Percentiles rank a stretch among this genome's conserved stretches.
Evolutionary conservation across 768 basidiomycete species (phyloP).

Genomic region (Suillus weaverae): DNA sequence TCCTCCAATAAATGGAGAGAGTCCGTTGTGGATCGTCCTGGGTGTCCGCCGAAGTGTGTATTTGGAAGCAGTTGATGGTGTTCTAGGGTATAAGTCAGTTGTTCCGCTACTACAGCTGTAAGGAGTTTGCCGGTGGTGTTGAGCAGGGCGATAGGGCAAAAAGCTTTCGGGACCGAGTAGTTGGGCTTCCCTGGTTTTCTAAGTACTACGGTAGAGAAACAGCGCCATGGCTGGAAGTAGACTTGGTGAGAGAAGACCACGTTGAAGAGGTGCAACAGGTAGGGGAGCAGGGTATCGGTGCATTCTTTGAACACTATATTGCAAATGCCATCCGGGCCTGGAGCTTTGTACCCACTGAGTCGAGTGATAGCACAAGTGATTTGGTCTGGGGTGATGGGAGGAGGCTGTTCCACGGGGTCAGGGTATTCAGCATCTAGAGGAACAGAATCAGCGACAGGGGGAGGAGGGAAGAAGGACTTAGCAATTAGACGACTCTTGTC

Average conservation of each 20-base stretch:
- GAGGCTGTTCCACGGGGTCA: background rate
- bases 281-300: slow-evolving; percentile 2
- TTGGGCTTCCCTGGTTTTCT: slow-evolving; percentile 36
- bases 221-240: slow-evolving; percentile 20
- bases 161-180: slow-evolving; percentile 37
- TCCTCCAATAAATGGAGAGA: slow-evolving; percentile 33
- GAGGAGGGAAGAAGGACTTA: slow-evolving; percentile 25
- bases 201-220: slow-evolving; percentile 30
- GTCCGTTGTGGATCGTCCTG: slow-evolving; percentile 20
- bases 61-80: slow-evolving; percentile 33
- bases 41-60: slow-evolving; percentile 36
- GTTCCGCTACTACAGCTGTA: slow-evolving; percentile 20
- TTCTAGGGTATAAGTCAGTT: slow-evolving; percentile 28
- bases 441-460: background rate
- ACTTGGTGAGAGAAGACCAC: slow-evolving; percentile 10
- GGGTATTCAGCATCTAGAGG: slow-evolving; percentile 8
- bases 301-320: slow-evolving; percentile 23
- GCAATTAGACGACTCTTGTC: slow-evolving; percentile 21
- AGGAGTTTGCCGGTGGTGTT: slow-evolving; percentile 33
- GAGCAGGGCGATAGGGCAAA: slow-evolving; percentile 39
- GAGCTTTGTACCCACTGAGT: slow-evolving; percentile 20
- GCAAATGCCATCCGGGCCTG: slow-evolving; percentile 25
- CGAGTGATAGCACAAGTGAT: no score
- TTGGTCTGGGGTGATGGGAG: slow-evolving; percentile 15
- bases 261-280: slow-evolving; percentile 14